These are phyloP conservation scores for Golubevia pallescens DNA, from an alignment of 1,284 basidiomycete genomes.

Conservation along the genomic window DNA sequence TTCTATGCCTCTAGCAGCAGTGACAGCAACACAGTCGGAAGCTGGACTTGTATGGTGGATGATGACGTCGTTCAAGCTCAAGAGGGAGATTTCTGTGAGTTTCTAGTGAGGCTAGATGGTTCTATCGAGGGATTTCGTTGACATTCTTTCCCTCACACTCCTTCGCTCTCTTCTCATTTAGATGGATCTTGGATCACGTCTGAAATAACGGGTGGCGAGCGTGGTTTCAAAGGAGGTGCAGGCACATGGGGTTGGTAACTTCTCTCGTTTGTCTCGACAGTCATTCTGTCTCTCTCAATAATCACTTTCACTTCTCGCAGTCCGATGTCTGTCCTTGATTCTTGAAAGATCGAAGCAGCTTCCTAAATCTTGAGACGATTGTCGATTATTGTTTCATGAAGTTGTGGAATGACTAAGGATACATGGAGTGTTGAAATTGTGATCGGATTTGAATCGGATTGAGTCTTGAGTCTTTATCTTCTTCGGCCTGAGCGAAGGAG, in stretches of 20 bases:
- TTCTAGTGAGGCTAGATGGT: not conserved
- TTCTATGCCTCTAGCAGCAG: conserved; percentile 52
- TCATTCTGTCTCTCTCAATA: too few relatives aligned
- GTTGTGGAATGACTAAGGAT: too few relatives aligned
- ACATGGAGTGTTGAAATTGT: too few relatives aligned
- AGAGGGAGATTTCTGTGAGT: conserved; percentile 57
- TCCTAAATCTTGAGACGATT: too few relatives aligned
- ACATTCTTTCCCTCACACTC: not conserved
- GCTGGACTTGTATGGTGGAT: conserved; percentile 35
- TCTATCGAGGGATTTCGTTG: not conserved
- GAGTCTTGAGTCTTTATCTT: too few relatives aligned
- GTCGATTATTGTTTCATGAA: too few relatives aligned
- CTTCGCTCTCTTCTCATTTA: conserved; percentile 5
- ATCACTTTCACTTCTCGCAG: too few relatives aligned
- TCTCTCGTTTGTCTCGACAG: too few relatives aligned
- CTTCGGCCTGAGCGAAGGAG: too few relatives aligned
- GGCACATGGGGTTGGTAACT: conserved; percentile 10
- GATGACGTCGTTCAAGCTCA: conserved; percentile 49
- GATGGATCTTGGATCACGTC: conserved; percentile 59
- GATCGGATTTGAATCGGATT: too few relatives aligned
- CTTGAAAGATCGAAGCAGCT: too few relatives aligned
- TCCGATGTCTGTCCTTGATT: too few relatives aligned
- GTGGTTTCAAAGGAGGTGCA: conserved; percentile 56
- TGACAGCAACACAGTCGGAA: conserved; percentile 30
- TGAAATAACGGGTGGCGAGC: conserved; percentile 53